Evolutionary conservation across 108 stramenopile species (phyloP), one percentile per base, ranked within the genome.

Genomic region (Hondaea fermentalgiana): DNA sequence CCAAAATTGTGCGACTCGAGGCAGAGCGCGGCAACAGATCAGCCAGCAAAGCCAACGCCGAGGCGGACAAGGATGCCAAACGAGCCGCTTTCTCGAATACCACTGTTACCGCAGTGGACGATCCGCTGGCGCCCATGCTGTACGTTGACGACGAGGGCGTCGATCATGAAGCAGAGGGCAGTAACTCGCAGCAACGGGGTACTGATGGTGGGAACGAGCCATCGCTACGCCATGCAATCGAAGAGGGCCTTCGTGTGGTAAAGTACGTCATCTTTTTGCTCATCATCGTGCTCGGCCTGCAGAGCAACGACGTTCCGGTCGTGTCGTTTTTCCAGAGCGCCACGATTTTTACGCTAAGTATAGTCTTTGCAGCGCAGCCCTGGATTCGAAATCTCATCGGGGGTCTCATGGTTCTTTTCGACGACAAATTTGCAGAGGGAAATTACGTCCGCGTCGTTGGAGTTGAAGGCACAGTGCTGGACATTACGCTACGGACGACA

Each of bases 301-400:
- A 83, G 28, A 83, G 76, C 51, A 83, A 83, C 76, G 51, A 83
- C 28, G 76, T 83, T 2, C 76, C 76, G 10, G 76, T 83, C 43
- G 76, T 83, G 8, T 83, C 76, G n/a, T 83, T 83, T 45, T 83
- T 83, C 51, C 45, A 83, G 28, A 83, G 51, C 51, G 76, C 49
- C 23, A 83, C 76, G 1, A 47, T 83, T 47, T 83, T 83, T 23
- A 83, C 76, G 8, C 76, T 83, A 17, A 45, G 43, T 53, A 3
- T 83, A 12, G 76, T 83, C 28, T 83, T 83, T 53, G 76, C 76
- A 6, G 76, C 76, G n/a, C 76, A 83, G 51, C 76, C 76, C 19
- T 83, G 76, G 76, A 83, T 83, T 16, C 45, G 76, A 47, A 83
- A 83, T 53, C 51, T 83, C 3, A 83, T 83, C 25, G 76, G 76